Evolutionary conservation across 345 rosid species (phyloP), one percentile per base, ranked within the genome.

Genomic region (Melaleuca quinquenervia): DNA sequence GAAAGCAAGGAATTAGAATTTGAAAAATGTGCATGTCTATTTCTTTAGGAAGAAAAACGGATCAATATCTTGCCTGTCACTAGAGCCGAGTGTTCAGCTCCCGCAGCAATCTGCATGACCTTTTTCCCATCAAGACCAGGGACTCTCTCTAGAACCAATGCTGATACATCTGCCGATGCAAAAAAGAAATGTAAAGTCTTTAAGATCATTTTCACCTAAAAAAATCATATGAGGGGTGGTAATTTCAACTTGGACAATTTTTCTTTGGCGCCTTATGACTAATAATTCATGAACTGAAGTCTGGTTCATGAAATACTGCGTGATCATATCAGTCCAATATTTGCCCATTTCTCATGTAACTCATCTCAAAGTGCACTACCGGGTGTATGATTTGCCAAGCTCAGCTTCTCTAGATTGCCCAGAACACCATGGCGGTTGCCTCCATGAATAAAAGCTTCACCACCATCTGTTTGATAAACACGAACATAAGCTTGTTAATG

Each of bases 41-140:
- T 32, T 70, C 24, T 70, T 70, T 32, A 18, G 22, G 24, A 32
- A 45, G 48, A 70, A 70, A 64, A 18, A 32, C 1, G 16, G 5
- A 44, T 45, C 12, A 24, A 78, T 50, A 22, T 48, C 87, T 87
- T 89, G 87, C 99, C 96, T 87, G 96, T 95, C 85, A 94, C 90
- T 20, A 92, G 62, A 88, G 93, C 95, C 54, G 99, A 97, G 86
- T 97, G 99, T 91, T 96, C 99, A 36, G 98, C 94, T 89, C 98
- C 99, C 15, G 98, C 94, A 52, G 96, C 93, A 58, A 97, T 87
- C 80, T 91, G 92, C 51, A 85, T 45, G 82, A 94, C 93, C 91
- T 89, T 90, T 64, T 87, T 53, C 50, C 92, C 92, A 24, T 92
- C 90, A 50, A 92, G 90, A 86, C 87, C 83, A 6, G 89, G 36